Conservation (phyloP, 305 asterid species). For the Solanum chacoense region DNA sequence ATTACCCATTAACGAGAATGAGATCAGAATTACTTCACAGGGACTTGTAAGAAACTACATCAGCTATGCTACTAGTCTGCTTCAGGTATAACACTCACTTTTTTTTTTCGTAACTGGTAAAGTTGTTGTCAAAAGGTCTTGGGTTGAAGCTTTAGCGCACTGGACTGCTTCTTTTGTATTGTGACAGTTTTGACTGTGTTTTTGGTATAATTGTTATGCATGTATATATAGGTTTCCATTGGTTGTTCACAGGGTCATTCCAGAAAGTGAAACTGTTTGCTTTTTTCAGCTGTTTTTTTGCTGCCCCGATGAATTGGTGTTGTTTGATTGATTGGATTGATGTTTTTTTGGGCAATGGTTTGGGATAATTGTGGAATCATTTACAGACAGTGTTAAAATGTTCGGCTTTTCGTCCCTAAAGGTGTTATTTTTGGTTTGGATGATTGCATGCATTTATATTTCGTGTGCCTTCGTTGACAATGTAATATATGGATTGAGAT, state of each 20-base stretch:
- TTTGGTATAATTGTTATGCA: background rate
- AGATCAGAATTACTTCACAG: slow-evolving; percentile 87
- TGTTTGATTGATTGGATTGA: background rate
- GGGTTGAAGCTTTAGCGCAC: background rate
- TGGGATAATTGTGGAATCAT: background rate
- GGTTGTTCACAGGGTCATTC: background rate
- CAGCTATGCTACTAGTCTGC: slow-evolving; percentile 75
- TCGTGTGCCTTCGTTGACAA: background rate
- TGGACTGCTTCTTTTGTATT: background rate
- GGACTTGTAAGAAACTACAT: slow-evolving; percentile 79
- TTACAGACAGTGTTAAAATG: background rate
- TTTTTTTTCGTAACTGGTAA: background rate
- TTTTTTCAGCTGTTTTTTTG: background rate
- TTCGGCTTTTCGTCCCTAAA: background rate
- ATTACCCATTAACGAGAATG: slow-evolving; percentile 75
- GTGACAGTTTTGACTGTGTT: background rate
- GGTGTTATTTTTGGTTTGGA: background rate
- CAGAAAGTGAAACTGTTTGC: background rate
- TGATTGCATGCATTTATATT: background rate
- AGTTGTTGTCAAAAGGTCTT: background rate
- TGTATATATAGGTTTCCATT: background rate
- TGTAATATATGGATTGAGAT: background rate
- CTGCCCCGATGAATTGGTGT: background rate
- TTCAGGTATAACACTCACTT: slow-evolving; percentile 36
- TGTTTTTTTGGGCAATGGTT: background rate